A percentile compares a stretch with the other conserved stretches of the same genome.
Evolutionary conservation across 2,329 filamentous ascomycete species (phyloP).

Genomic region (Diaporthe australafricana): DNA sequence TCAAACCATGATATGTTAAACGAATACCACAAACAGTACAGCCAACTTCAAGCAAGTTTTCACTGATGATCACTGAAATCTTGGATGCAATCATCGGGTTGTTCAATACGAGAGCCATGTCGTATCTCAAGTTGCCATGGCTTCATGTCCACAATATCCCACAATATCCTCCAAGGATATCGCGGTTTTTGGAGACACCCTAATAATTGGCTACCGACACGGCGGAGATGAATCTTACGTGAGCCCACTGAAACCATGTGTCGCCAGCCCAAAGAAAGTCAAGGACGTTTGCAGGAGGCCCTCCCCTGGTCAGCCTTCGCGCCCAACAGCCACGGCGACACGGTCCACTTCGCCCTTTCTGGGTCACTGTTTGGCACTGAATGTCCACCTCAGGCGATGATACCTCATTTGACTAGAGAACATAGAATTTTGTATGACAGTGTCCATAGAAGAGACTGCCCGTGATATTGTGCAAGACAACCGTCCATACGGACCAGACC

Average conservation of each 20-base stretch:
- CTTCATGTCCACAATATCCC: background rate
- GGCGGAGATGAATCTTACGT: background rate
- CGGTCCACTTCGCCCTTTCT: background rate
- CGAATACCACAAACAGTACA: background rate
- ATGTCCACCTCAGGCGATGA: background rate
- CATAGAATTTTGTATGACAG: too few species aligned
- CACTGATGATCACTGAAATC: background rate
- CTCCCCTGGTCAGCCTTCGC: background rate
- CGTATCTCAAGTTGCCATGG: background rate
- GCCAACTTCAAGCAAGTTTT: background rate
- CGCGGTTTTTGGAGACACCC: background rate
- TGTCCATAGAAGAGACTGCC: background rate
- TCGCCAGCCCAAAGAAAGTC: constrained; percentile 2
- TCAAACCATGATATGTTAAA: background rate
- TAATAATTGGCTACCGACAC: background rate
- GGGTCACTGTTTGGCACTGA: background rate
- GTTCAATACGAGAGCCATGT: too few species aligned
- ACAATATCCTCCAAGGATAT: background rate
- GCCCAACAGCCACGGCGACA: background rate
- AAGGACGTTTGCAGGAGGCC: background rate
- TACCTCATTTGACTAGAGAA: too few species aligned
- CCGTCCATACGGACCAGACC: background rate
- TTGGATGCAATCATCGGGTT: background rate
- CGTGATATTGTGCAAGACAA: background rate
- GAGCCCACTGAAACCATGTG: background rate